Evolutionary conservation across 2,329 filamentous ascomycete genomes (phyloP), one percentile per base, ranked within the genome.

Genomic region (Pyrenophora teres): DNA sequence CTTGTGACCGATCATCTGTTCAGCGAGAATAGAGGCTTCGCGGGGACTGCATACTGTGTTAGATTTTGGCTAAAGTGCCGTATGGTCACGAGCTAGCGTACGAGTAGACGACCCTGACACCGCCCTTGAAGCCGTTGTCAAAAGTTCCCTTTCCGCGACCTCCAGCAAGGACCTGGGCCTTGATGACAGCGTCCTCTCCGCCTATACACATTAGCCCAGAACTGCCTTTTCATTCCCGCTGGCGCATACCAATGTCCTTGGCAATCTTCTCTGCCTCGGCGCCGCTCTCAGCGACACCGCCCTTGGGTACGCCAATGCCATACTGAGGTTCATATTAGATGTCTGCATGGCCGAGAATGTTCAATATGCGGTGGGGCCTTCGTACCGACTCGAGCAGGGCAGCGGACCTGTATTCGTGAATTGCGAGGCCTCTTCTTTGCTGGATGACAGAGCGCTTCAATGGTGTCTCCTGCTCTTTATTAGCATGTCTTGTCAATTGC

Each of bases 1-100:
- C 81, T 97, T 97, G 82, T 99, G 93, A 74, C 94, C 94, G 78
- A 99, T 97, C 94, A 99, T 99, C 83, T 99, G 92, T 68, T 93
- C 85, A 67, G 94, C 93, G 76, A 99, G 96, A 87, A 97, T 96
- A 83, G 91, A 89, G 73, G 94, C 94, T 83, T 87, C 85, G 69
- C 92, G 92, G 54, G 94, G 90, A 56, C 84, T 87, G 59, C 39
- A 54, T 41, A 32, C 15, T 46, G 31, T 50, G 60, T 67, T 56
- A 65, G 52, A 39, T 12, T 18, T 12, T 41, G 35, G 21, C 8
- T 27, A 41, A 19, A 41, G 31, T n/a, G 44, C 18, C 8, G 25
- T 33, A 37, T 42, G 13, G 49, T 42, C 30, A 53, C 41, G 23
- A 33, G 41, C 50, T 56, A 63, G 60, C 83, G 70, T 77, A 86